Base-by-base conservation (phyloP, 345 rosid genomes). In the Erysimum cheiranthoides region DNA sequence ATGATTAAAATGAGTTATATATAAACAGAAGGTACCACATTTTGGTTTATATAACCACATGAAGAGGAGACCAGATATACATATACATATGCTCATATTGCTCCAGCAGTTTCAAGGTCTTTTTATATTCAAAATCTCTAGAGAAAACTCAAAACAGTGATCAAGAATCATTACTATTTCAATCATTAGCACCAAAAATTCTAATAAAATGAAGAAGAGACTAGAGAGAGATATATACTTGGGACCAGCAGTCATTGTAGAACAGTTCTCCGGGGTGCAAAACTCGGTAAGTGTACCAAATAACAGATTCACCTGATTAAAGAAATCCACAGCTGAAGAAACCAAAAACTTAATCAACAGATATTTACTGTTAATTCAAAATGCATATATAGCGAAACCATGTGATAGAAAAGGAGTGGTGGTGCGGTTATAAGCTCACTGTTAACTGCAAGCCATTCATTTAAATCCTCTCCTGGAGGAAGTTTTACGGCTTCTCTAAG, bases 201-300 rank as follows among this genome's bases (percentile, higher is more conserved):
- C 64, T 59, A 35, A 10, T 35, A 8, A 4, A 58, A 58, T 10
- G 32, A 60, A 18, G 5, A 9, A 28, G 25, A 9, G 62, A n/a
- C n/a, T n/a, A n/a, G n/a, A n/a, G n/a, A n/a, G n/a, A 31, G 14
- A 53, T 13, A 28, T 88, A 73, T 92, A 92, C 97, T 89, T 92
- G 82, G 97, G 93, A 62, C 97, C 97, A 47, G 97, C 97, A 69
- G 89, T 82, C 97, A 92, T 92, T 56, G 97, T 89, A 73, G 97
- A 85, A 75, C 97, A 92, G 81, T 82, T 88, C 77, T 88, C 93
- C 34, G 90, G 83, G 8, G 96, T 92, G 72, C 96, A 92, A 78
- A 92, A 92, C 82, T 92, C 97, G 18, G 96, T 89, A 53, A 92
- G 89, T 61, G 96, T 92, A 53, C 96, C 93, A 84, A 81, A 92